phyloP scores from a whole-genome alignment of 1,139 yeast species.

The Blastobotrys aristatus region DNA sequence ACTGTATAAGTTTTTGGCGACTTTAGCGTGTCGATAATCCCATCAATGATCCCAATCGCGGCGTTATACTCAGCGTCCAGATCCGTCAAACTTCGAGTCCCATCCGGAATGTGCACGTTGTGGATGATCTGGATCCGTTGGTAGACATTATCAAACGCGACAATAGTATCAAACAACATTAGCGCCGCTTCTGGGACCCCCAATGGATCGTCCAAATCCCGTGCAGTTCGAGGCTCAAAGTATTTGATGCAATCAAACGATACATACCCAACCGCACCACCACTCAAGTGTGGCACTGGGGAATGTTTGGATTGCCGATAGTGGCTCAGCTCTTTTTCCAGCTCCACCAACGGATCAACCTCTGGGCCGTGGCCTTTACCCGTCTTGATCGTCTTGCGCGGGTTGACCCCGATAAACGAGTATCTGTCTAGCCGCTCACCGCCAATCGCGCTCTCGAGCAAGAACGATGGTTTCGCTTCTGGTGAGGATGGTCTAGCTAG shows the following conservation, averaged over 20 bases:
- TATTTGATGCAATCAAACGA: constrained; percentile 95
- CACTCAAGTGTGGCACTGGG: constrained; percentile 64
- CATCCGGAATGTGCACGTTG: constrained; percentile 53
- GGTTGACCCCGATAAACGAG: constrained; percentile 84
- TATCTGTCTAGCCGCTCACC: constrained; percentile 88
- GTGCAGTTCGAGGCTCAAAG: constrained; percentile 84
- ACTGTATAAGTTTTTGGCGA: constrained; percentile 47
- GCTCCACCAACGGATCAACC: constrained; percentile 70
- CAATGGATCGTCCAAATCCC: constrained; percentile 68
- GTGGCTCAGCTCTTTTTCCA: constrained; percentile 65
- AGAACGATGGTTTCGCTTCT: constrained; percentile 56
- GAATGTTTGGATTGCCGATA: constrained; percentile 64
- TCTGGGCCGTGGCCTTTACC: constrained; percentile 56
- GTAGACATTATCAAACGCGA: constrained; percentile 90
- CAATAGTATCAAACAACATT: constrained; percentile 84
- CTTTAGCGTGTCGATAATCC: constrained; percentile 49
- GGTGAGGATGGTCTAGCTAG: constrained; percentile 53
- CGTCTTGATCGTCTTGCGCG: constrained; percentile 74
- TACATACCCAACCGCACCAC: constrained; percentile 95
- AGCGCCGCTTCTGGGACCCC: constrained; percentile 85
- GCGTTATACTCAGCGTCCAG: constrained; percentile 45
- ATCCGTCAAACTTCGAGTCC: constrained; percentile 34
- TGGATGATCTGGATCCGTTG: constrained; percentile 88
- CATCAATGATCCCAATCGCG: constrained; percentile 54
- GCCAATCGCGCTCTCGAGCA: constrained; percentile 81